Conservation (phyloP, 2,329 filamentous ascomycete species). For the Onygenales sp. region DNA sequence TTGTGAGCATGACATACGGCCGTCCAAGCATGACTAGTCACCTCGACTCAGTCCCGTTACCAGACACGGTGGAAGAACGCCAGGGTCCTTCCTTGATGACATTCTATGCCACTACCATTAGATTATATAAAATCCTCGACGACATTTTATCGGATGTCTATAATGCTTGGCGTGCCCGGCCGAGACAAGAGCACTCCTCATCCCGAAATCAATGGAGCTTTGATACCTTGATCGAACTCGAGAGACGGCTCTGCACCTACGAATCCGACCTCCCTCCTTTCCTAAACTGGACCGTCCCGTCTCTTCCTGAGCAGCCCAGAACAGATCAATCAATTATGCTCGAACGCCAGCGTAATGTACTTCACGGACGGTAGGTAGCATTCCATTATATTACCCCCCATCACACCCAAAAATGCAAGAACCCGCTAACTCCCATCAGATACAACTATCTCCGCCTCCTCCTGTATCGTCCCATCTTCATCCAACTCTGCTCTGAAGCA, state of each 20-base stretch:
- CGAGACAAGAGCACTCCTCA: slow-evolving; percentile 6
- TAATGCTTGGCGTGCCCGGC: slow-evolving; percentile 17
- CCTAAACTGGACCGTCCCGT: slow-evolving; percentile 16
- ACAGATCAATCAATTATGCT: slow-evolving; percentile 8
- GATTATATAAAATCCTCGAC: slow-evolving; percentile 23
- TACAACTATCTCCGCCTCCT: slow-evolving; percentile 25
- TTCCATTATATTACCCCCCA: neutral
- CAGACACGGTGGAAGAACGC: slow-evolving; percentile 4
- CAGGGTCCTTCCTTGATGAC: slow-evolving; percentile 12
- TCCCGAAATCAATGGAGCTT: slow-evolving; percentile 9
- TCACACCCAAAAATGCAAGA: neutral
- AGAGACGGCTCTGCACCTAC: slow-evolving; percentile 17
- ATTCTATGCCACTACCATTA: slow-evolving; percentile 19
- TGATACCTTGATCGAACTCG: slow-evolving; percentile 20
- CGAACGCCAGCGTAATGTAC: slow-evolving; percentile 21
- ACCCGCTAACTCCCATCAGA: slow-evolving; percentile 10
- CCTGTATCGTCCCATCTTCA: slow-evolving; percentile 26
- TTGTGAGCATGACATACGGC: slow-evolving; percentile 32
- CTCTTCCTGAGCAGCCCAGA: neutral
- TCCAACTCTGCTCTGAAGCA: slow-evolving; percentile 21
- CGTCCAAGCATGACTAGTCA: slow-evolving; percentile 26
- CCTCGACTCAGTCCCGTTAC: slow-evolving; percentile 17
- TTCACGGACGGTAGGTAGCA: slow-evolving; percentile 18
- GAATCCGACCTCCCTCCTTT: slow-evolving; percentile 16
- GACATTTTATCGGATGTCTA: slow-evolving; percentile 27